Conservation (phyloP, 108 stramenopile species). For the Conticribra weissflogii region DNA sequence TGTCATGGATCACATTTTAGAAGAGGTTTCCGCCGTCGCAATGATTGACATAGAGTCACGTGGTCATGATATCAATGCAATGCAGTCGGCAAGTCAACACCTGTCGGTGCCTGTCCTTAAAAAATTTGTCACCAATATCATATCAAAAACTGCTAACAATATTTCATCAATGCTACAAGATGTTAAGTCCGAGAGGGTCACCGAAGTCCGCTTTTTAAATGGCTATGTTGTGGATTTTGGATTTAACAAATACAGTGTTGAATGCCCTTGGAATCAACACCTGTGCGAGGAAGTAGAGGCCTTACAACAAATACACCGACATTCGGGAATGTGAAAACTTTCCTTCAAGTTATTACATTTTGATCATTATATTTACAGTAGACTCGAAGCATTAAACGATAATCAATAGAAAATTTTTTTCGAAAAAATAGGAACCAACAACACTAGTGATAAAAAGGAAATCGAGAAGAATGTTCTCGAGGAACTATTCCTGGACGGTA, state of each 20-base stretch:
- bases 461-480: too few relatives aligned
- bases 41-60: constrained; percentile 26
- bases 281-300: constrained; percentile 46
- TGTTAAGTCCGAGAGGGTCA: constrained; percentile 39
- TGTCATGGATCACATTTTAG: constrained; percentile 17
- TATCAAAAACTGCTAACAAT: constrained; percentile 64
- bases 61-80: too few relatives aligned
- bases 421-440: too few relatives aligned
- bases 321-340: too few relatives aligned
- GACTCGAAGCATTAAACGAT: too few relatives aligned
- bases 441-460: too few relatives aligned
- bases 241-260: constrained; percentile 45
- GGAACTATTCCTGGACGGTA: neutral
- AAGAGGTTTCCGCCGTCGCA: constrained; percentile 46
- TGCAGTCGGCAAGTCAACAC: constrained; percentile 11
- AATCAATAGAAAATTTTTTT: too few relatives aligned
- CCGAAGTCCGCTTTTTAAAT: constrained; percentile 84
- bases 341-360: too few relatives aligned
- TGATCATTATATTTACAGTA: too few relatives aligned
- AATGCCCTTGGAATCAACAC: constrained; percentile 56
- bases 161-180: constrained; percentile 85
- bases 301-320: constrained; percentile 9
- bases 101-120: constrained; percentile 25
- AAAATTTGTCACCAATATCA: constrained; percentile 63
- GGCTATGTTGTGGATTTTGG: constrained; percentile 70